phyloP scores from a whole-genome alignment of 306 rosid species.

The Coriaria nepalensis region DNA sequence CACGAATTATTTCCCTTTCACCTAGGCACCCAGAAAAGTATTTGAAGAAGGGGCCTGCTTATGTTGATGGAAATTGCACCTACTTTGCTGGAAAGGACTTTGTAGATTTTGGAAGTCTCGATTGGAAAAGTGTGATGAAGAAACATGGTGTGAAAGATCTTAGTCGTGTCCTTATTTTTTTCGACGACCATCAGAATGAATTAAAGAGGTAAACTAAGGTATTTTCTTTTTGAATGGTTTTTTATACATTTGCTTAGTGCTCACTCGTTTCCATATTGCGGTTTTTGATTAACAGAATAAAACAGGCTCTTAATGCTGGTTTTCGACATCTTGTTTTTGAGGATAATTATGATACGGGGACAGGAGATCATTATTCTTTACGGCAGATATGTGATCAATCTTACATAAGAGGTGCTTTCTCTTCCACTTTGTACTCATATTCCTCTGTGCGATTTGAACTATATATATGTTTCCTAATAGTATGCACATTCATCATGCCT shows the following conservation, averaged over 20 bases:
- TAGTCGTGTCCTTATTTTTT: slow-evolving; percentile 65
- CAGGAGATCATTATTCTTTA: slow-evolving; percentile 94
- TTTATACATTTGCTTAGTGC: too few species aligned
- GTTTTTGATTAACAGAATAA: slow-evolving; percentile 42
- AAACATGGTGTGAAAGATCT: slow-evolving; percentile 55
- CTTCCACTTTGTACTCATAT: slow-evolving; percentile 9
- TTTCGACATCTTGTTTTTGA: slow-evolving; percentile 89
- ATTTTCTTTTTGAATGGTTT: too few species aligned
- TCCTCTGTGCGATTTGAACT: background rate
- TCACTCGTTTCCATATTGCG: too few species aligned
- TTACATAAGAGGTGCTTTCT: slow-evolving; percentile 67
- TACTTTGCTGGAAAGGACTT: slow-evolving; percentile 94
- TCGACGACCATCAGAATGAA: slow-evolving; percentile 96
- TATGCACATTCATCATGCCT: slow-evolving; percentile 5
- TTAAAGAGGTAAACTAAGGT: slow-evolving; percentile 49
- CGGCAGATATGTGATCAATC: slow-evolving; percentile 94
- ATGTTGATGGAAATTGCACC: slow-evolving; percentile 87
- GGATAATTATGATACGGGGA: slow-evolving; percentile 98
- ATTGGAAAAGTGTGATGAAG: slow-evolving; percentile 60
- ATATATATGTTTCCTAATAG: too few species aligned
- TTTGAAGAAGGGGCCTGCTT: slow-evolving; percentile 90
- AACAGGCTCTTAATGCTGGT: slow-evolving; percentile 79
- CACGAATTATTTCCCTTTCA: slow-evolving; percentile 60
- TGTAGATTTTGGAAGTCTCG: slow-evolving; percentile 81
- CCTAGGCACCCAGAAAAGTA: slow-evolving; percentile 97